phyloP scores from a whole-genome alignment of 768 basidiomycete genomes.

The Phanerochaete carnosa region DNA sequence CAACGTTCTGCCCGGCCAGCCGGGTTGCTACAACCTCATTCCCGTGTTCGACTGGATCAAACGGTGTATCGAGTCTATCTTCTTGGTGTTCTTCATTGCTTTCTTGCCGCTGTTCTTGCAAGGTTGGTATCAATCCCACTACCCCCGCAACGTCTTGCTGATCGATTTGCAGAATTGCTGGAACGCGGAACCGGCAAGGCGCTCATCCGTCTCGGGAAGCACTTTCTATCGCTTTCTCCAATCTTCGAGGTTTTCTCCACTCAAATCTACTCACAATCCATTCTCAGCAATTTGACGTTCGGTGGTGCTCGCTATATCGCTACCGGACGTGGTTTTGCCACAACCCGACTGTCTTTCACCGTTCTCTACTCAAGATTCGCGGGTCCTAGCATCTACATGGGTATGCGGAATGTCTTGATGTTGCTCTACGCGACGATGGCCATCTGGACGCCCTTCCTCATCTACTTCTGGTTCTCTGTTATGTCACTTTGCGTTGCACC shows the following conservation, averaged over 20 bases:
- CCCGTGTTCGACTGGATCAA: slow-evolving; percentile 99
- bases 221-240: slow-evolving; percentile 95
- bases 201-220: slow-evolving; percentile 89
- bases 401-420: slow-evolving; percentile 89
- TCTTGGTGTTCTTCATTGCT: slow-evolving; percentile 98
- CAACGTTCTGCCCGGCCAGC: slow-evolving; percentile 79
- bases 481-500: slow-evolving; percentile 93
- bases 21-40: slow-evolving; percentile 92
- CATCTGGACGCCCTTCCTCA: slow-evolving; percentile 91
- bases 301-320: slow-evolving; percentile 99
- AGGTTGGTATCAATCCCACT: slow-evolving; percentile 48
- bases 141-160: background rate
- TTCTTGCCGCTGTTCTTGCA: slow-evolving; percentile 96
- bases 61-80: slow-evolving; percentile 94
- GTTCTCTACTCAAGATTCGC: slow-evolving; percentile 99
- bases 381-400: slow-evolving; percentile 99
- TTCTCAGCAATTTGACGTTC: slow-evolving; percentile 94
- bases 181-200: slow-evolving; percentile 97
- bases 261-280: slow-evolving; percentile 96
- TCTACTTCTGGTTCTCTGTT: slow-evolving; percentile 99
- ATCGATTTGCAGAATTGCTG: slow-evolving; percentile 65
- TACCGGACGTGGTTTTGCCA: slow-evolving; percentile 98
- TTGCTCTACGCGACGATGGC: slow-evolving; percentile 89
- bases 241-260: slow-evolving; percentile 99
- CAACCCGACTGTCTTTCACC: slow-evolving; percentile 91